Base-by-base conservation (phyloP, 2,329 filamentous ascomycete species). In the Plenodomus biglobosus region DNA sequence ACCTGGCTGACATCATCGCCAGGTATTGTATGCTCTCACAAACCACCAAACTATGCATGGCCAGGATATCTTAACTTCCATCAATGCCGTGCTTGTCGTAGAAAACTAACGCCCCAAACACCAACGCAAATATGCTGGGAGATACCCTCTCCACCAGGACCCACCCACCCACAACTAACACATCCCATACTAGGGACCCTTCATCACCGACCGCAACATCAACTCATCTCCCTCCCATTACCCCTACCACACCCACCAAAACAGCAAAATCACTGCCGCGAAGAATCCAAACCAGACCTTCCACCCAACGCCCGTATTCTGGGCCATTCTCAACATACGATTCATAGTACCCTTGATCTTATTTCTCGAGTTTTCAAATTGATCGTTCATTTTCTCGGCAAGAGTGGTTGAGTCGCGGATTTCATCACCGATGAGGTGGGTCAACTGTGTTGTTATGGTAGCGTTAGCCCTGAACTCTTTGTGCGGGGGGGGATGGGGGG, bases 291-390 rank as follows among this genome's bases (percentile, higher is more conserved):
- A 72, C 94, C 94, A 99, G 48, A 92, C 88, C 74, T 84, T 92
- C 94, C 94, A 99, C 65, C 91, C 87, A 8, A 99, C 86, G n/a
- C 94, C 94, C 2, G 92, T 95, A 64, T 85, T 81, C 76, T 97
- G 84, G 3, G 94, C 94, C 94, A 99, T 99, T 44, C 92, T 70
- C 58, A 97, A 75, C 94, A 99, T 99, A 50, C 92, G 81, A 70
- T 90, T 96, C 94, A 99, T 97, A 16, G 95, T 97, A 44, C 92
- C 91, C 38, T 86, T 83, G 53, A 99, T 77, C 55, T 88, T 83
- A 43, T 91, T 75, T 27, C 92, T 80, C 44, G 92, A 95, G 62
- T 83, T 85, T 70, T 97, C 92, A 69, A 97, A 99, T 4, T 85
- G 83, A 66, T 96, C 90, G 73, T 97, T 97, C 86, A 99, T 96